Base-by-base conservation (phyloP, 2,329 filamentous ascomycete species). In the Orbilia blumenaviensis region DNA sequence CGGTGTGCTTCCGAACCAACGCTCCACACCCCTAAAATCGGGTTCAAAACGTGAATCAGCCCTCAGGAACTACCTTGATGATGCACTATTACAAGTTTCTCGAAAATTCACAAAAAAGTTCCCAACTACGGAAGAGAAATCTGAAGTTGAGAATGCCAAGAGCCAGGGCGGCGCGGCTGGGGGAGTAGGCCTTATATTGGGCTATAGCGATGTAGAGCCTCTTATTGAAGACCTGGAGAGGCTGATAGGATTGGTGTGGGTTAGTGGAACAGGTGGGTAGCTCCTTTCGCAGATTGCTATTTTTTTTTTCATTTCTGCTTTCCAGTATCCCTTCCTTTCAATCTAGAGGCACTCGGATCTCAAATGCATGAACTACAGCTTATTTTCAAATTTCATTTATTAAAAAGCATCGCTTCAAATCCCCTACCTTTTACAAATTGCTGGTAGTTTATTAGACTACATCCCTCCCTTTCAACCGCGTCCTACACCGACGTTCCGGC, bases 51-150 rank as follows among this genome's bases (percentile, higher is more conserved):
- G 60, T 52, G 73, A 77, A 71, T 56, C 66, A 3, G 42, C 36
- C n/a, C 61, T 77, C 5, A 72, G 66, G 27, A 77, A 77, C 62
- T 77, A 77, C 25, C 60, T 77, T 27, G 73, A 77, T 34, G 46
- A 29, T 21, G 73, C 73, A 9, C 46, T 77, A 8, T 41, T 77
- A 34, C 66, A 77, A 36, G 67, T 77, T 38, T 72, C 73, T n/a
- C 73, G 73, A 32, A 77, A 77, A 44, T 77, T 71, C 34, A 77
- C 73, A 23, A 77, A 77, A 41, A 71, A 72, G 21, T 77, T 77
- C 29, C 73, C 67, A 12, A 62, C 50, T 6, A 66, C 72, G 12
- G 73, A 77, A 48, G 73, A 77, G 46, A 77, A 71, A 46, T 67
- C 61, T 0, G 60, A 60, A 9, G 50, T 34, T 16, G 42, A 48